Percentiles rank a stretch among this genome's conserved stretches.
phyloP scores from a whole-genome alignment of 1,284 basidiomycete species.

The Cryptococcus sp. region DNA sequence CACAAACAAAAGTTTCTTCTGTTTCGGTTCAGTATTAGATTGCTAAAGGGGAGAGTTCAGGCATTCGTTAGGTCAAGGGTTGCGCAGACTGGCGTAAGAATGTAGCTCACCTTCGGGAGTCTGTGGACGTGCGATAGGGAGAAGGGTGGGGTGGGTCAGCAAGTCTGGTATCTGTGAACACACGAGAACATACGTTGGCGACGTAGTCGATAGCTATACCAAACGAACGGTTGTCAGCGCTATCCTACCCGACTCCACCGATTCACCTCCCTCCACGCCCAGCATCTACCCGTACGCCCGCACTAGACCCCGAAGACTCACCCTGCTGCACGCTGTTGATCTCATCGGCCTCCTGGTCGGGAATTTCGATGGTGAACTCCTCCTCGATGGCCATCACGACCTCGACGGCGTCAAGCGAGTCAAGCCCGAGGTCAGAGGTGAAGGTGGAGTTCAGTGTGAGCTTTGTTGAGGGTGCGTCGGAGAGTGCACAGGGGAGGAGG shows the following conservation, averaged over 20 bases:
- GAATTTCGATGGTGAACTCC: slow-evolving; percentile 72
- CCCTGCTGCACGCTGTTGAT: slow-evolving; percentile 94
- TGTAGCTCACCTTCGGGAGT: slow-evolving; percentile 49
- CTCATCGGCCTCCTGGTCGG: slow-evolving; percentile 96
- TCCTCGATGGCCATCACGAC: slow-evolving; percentile 99
- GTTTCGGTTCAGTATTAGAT: not conserved
- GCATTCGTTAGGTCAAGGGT: too few relatives aligned
- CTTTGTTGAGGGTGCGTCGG: slow-evolving; percentile 57
- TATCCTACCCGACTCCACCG: not conserved
- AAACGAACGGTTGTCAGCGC: slow-evolving; percentile 11
- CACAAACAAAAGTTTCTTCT: too few relatives aligned
- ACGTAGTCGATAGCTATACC: slow-evolving; percentile 91
- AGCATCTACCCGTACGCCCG: too few relatives aligned
- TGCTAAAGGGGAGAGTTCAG: too few relatives aligned
- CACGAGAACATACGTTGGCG: slow-evolving; percentile 58
- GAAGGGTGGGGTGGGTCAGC: slow-evolving; percentile 5
- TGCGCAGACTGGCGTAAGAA: too few relatives aligned
- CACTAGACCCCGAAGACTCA: slow-evolving; percentile 46
- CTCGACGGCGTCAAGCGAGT: slow-evolving; percentile 96
- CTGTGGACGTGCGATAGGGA: slow-evolving; percentile 20
- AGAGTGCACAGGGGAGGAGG: not conserved
- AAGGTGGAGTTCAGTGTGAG: slow-evolving; percentile 73
- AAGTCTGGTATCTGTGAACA: not conserved
- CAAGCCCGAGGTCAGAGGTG: slow-evolving; percentile 83
- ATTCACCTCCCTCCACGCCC: not conserved